Conservation (phyloP, 2,329 filamentous ascomycete species). For the Aspergillus persii region DNA sequence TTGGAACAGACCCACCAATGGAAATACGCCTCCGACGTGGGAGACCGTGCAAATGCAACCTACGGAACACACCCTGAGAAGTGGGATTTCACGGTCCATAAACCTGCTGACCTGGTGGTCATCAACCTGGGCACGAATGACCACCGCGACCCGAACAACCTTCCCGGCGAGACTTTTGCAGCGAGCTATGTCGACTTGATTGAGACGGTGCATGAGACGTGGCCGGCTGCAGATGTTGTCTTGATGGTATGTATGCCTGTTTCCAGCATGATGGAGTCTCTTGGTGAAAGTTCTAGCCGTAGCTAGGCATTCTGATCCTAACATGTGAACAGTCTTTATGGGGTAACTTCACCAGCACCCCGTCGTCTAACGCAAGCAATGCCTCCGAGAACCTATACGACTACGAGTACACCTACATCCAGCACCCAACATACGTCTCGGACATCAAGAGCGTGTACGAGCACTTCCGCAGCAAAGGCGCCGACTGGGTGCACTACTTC, state of each 20-base stretch:
- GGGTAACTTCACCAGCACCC: background rate
- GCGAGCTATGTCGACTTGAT: conserved; percentile 42
- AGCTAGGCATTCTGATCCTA: too few species aligned
- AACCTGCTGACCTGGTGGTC: conserved; percentile 39
- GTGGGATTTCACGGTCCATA: conserved; percentile 22
- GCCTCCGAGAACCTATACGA: conserved; percentile 1
- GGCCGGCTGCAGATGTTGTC: conserved; percentile 43
- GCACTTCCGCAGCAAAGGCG: conserved; percentile 2
- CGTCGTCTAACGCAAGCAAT: too few species aligned
- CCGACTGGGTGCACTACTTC: conserved; percentile 42
- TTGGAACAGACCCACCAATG: conserved; percentile 49
- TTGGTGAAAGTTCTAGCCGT: too few species aligned
- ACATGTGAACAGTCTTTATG: background rate
- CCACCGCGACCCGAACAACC: conserved; percentile 40
- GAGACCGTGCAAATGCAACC: conserved; percentile 43
- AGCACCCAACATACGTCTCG: conserved; percentile 48
- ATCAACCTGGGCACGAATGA: conserved; percentile 50
- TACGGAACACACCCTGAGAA: conserved; percentile 36
- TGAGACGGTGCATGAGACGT: conserved; percentile 38
- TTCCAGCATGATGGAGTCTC: too few species aligned
- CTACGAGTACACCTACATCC: conserved; percentile 51
- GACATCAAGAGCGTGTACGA: conserved; percentile 46
- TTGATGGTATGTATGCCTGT: conserved; percentile 30
- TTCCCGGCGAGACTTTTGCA: conserved; percentile 36
- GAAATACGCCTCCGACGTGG: conserved; percentile 56